A percentile compares a stretch with the other conserved stretches of the same genome.
phyloP scores from a whole-genome alignment of 2,329 filamentous ascomycete genomes.

The Leptographium lundbergii region DNA sequence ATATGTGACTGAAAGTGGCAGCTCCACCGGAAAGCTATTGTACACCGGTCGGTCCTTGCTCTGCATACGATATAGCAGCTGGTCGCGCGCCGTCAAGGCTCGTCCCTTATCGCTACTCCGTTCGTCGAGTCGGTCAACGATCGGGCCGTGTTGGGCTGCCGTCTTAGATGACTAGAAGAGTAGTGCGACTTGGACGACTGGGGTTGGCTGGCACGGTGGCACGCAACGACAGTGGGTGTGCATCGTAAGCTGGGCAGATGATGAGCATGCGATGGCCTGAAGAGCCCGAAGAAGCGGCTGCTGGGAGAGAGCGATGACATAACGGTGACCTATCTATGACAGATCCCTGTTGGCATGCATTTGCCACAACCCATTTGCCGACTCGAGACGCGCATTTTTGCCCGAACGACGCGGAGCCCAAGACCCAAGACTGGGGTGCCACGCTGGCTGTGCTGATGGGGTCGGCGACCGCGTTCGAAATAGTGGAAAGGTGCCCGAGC shows the following conservation, averaged over 20 bases:
- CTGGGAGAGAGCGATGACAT: not conserved
- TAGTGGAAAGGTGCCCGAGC: too few relatives aligned
- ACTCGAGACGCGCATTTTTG: not conserved
- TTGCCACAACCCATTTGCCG: not conserved
- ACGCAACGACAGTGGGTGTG: not conserved
- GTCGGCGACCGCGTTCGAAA: not conserved
- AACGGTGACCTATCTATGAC: not conserved
- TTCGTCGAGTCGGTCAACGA: constrained; percentile 8
- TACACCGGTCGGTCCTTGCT: constrained; percentile 4
- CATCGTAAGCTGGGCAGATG: not conserved
- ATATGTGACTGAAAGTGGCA: constrained; percentile 3
- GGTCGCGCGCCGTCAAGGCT: not conserved
- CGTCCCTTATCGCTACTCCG: constrained; percentile 4
- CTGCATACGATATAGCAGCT: not conserved
- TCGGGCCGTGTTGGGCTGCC: constrained; percentile 1
- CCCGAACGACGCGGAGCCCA: not conserved
- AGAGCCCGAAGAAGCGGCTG: constrained; percentile 2
- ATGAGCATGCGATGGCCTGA: not conserved
- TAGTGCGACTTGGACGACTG: not conserved
- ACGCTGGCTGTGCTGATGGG: not conserved
- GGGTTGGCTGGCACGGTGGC: constrained; percentile 2
- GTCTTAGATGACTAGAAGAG: not conserved
- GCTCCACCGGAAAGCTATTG: constrained; percentile 2
- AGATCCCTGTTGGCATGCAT: constrained; percentile 5
- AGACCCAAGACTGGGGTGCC: not conserved